These are phyloP conservation scores for Teunomyces tritomae DNA, from an alignment of 805 yeast species.

Conservation along the genomic window DNA sequence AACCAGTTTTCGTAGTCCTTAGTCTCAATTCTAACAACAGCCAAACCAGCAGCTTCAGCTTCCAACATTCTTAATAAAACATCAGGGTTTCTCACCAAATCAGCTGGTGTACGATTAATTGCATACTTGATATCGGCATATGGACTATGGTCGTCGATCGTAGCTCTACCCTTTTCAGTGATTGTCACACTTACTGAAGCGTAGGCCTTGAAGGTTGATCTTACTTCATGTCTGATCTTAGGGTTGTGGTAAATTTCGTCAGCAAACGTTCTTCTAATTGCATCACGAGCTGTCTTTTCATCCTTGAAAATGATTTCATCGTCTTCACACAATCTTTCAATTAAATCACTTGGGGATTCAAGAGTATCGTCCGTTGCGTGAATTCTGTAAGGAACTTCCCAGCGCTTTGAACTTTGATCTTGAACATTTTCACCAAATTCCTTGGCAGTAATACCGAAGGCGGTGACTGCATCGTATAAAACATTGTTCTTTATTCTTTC, in stretches of 20 bases:
- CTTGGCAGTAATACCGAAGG: conserved; percentile 74
- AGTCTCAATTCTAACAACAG: conserved; percentile 59
- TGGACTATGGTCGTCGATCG: conserved; percentile 76
- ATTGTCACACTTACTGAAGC: conserved; percentile 70
- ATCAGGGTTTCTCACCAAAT: conserved; percentile 74
- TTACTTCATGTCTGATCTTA: conserved; percentile 66
- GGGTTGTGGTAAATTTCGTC: conserved; percentile 83
- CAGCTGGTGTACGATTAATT: conserved; percentile 71
- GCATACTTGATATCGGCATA: conserved; percentile 92
- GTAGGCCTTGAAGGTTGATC: conserved; percentile 58
- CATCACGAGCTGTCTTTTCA: conserved; percentile 60
- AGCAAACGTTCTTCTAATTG: conserved; percentile 71
- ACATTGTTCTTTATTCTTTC: conserved; percentile 67
- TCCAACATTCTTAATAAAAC: conserved; percentile 83
- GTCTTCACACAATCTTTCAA: conserved; percentile 45
- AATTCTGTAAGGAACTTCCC: conserved; percentile 50
- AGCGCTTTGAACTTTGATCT: conserved; percentile 50
- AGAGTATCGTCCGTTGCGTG: conserved; percentile 70
- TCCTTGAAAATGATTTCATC: conserved; percentile 54
- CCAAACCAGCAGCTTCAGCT: conserved; percentile 79
- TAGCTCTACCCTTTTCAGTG: conserved; percentile 69
- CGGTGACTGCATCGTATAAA: conserved; percentile 61
- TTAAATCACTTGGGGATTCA: conserved; percentile 58
- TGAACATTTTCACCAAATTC: conserved; percentile 80
- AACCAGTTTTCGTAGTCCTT: conserved; percentile 44